These are phyloP conservation scores for Chytridium lagenaria DNA, from an alignment of 371 early-diverging fungal species.

Conservation along the genomic window DNA sequence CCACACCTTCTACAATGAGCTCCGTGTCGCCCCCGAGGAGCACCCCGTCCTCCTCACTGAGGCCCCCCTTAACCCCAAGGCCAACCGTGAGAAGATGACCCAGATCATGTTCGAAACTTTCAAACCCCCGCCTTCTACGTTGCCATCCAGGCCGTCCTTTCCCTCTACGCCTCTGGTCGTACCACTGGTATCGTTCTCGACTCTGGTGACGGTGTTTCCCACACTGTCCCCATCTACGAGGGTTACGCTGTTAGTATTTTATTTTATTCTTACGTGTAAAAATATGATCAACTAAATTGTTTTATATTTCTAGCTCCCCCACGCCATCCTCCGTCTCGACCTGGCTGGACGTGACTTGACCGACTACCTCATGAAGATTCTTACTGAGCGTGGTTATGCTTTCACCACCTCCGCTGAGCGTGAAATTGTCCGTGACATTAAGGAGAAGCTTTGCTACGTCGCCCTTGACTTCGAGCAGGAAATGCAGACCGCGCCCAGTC, in stretches of 20 bases:
- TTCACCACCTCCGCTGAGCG: constrained; percentile 99
- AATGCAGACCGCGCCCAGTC: constrained; percentile 94
- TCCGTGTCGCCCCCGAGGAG: constrained; percentile 92
- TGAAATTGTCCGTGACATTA: constrained; percentile 99
- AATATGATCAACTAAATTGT: background rate
- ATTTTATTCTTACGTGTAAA: background rate
- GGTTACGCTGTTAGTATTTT: constrained; percentile 93
- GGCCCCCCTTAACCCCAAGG: constrained; percentile 99
- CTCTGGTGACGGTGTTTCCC: constrained; percentile 99
- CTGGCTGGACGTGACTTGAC: constrained; percentile 98
- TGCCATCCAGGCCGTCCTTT: constrained; percentile 98
- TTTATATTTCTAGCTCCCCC: constrained; percentile 81
- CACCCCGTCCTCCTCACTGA: constrained; percentile 99
- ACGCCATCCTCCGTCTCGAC: constrained; percentile 98
- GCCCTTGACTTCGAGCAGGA: constrained; percentile 99
- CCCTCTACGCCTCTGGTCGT: constrained; percentile 98
- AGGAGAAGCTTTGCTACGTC: constrained; percentile 99
- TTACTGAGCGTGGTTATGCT: constrained; percentile 98
- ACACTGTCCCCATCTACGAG: constrained; percentile 99
- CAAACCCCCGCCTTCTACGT: constrained; percentile 99
- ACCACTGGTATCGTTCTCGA: constrained; percentile 99
- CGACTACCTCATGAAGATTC: constrained; percentile 94
- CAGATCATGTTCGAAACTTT: constrained; percentile 99
- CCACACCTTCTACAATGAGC: constrained; percentile 91
- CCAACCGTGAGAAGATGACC: constrained; percentile 99